A percentile compares a stretch with the other conserved stretches of the same genome.
These are phyloP conservation scores for Phytophthora ohioensis DNA, from an alignment of 352 stramenopile genomes.

Conservation along the genomic window DNA sequence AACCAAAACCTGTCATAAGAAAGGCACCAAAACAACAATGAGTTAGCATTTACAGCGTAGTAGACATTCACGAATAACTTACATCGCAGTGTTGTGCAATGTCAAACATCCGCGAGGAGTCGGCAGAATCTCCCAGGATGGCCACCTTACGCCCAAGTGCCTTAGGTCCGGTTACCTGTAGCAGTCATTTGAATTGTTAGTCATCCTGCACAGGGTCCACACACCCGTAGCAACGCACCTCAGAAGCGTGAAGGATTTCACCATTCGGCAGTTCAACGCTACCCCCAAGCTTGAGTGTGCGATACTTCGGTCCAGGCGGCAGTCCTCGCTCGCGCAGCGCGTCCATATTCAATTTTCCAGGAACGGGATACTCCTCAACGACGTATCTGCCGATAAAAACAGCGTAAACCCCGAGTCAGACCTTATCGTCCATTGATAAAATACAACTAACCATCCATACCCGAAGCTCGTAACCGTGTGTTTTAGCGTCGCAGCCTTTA, in stretches of 20 bases:
- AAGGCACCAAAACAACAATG: background rate
- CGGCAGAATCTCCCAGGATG: conserved; percentile 80
- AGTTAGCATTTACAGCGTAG: conserved; percentile 11
- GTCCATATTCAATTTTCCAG: conserved; percentile 90
- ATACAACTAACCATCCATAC: conserved; percentile 39
- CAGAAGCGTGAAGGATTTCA: conserved; percentile 71
- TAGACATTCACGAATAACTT: conserved; percentile 17
- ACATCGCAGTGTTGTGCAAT: conserved; percentile 83
- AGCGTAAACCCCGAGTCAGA: too few relatives aligned
- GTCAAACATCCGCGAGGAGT: conserved; percentile 81
- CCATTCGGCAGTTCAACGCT: conserved; percentile 86
- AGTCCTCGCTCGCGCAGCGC: conserved; percentile 83
- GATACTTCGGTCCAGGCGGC: conserved; percentile 90
- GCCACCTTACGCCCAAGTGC: conserved; percentile 75
- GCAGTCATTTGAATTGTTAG: conserved; percentile 3
- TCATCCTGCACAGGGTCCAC: background rate
- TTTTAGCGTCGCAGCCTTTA: conserved; percentile 73
- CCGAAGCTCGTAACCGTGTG: conserved; percentile 86
- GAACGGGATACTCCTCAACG: conserved; percentile 74
- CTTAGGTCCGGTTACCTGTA: conserved; percentile 66
- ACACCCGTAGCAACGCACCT: conserved; percentile 54
- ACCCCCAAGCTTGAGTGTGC: conserved; percentile 89
- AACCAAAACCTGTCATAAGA: conserved; percentile 73
- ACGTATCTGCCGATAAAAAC: conserved; percentile 59
- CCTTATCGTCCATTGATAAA: background rate